Conservation (phyloP, 306 rosid genomes). For the Quercus cerris region DNA sequence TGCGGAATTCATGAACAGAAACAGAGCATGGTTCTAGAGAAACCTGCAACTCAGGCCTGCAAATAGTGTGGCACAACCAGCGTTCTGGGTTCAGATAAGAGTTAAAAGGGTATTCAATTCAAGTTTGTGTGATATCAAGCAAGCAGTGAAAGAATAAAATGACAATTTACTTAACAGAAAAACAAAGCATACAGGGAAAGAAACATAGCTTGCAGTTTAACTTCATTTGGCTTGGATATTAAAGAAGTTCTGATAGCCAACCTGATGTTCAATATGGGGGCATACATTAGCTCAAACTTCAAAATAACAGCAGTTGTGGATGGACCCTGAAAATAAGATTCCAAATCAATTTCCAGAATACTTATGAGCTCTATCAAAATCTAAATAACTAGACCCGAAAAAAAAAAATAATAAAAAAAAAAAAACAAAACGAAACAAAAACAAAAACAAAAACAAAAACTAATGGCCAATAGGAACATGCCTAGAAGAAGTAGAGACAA, state of each 20-base stretch:
- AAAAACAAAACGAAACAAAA: not conserved
- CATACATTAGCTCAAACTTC: conserved; percentile 86
- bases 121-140: conserved; percentile 1
- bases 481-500: conserved; percentile 13
- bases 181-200: too few relatives aligned
- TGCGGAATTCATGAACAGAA: conserved; percentile 79
- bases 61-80: conserved; percentile 26
- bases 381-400: too few relatives aligned
- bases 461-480: not conserved
- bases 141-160: not conserved
- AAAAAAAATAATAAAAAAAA: not conserved
- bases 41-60: conserved; percentile 56
- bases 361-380: not conserved
- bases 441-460: not conserved
- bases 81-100: conserved; percentile 1
- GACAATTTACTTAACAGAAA: too few relatives aligned
- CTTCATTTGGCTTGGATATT: too few relatives aligned
- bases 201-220: too few relatives aligned
- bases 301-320: conserved; percentile 64
- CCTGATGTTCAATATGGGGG: conserved; percentile 59
- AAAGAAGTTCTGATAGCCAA: conserved; percentile 28
- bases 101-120: conserved; percentile 14
- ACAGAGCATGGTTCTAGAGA: conserved; percentile 53
- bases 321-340: conserved; percentile 44
- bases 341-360: conserved; percentile 16